These are phyloP conservation scores for Amauroascus niger DNA, from an alignment of 2,329 filamentous ascomycete species.

Conservation along the genomic window DNA sequence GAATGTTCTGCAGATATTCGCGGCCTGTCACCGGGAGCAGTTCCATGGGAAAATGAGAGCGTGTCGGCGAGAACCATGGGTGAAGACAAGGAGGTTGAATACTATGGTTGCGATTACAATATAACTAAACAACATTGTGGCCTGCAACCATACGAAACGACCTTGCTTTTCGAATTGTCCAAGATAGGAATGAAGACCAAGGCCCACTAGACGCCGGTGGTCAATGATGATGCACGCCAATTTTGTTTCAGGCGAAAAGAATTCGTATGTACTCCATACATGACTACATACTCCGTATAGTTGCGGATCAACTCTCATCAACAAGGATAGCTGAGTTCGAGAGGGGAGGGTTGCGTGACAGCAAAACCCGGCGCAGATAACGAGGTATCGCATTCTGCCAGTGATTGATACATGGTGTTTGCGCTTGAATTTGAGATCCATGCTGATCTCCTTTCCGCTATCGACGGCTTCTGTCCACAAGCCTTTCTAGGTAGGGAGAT, in stretches of 20 bases:
- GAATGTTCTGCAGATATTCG: conserved; percentile 11
- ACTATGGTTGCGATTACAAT: conserved; percentile 3
- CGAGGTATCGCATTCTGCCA: neutral
- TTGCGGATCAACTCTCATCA: neutral
- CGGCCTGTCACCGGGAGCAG: conserved; percentile 10
- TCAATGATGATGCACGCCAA: neutral
- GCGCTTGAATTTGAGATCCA: neutral
- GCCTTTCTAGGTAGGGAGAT: neutral
- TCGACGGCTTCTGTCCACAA: neutral
- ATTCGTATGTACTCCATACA: too few relatives aligned
- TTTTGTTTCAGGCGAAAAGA: neutral
- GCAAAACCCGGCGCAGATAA: neutral
- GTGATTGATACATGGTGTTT: neutral
- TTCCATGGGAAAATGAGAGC: conserved; percentile 7
- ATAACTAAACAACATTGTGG: neutral
- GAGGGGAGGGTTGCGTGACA: too few relatives aligned
- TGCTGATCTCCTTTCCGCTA: neutral
- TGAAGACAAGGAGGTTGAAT: neutral
- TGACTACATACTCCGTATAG: too few relatives aligned
- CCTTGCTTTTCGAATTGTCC: neutral
- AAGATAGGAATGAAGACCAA: neutral
- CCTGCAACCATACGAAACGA: neutral
- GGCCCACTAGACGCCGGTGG: neutral
- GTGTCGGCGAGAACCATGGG: conserved; percentile 8
- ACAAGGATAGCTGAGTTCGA: neutral